Conservation (phyloP, 2,329 filamentous ascomycete genomes). For the Dactylellina cionopaga region DNA sequence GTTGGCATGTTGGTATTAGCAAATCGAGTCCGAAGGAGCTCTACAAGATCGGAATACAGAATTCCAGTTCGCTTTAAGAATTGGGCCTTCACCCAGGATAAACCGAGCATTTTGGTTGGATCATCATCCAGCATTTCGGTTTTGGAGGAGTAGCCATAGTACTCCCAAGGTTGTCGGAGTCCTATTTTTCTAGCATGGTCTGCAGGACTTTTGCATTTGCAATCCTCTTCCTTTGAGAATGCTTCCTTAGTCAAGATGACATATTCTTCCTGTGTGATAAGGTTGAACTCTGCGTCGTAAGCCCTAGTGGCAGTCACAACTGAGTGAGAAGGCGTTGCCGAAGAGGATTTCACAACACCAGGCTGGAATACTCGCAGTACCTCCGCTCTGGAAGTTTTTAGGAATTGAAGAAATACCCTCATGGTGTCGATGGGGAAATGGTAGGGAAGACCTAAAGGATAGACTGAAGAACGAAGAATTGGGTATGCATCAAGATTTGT, state of each 20-base stretch:
- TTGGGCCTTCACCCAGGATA: constrained; percentile 4
- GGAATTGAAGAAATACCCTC: constrained; percentile 3
- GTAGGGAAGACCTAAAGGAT: neutral
- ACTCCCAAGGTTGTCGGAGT: constrained; percentile 1
- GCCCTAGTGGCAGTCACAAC: neutral
- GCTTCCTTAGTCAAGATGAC: constrained; percentile 7
- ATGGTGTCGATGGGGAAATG: constrained; percentile 7
- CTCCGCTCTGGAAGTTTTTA: neutral
- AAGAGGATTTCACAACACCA: too few species aligned
- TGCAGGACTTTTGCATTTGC: neutral
- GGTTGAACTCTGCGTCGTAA: constrained; percentile 1
- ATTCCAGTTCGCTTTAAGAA: constrained; percentile 6
- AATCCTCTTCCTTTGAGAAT: neutral
- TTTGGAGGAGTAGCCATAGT: neutral
- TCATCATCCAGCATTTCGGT: constrained; percentile 1
- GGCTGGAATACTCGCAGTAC: neutral
- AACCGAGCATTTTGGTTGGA: neutral
- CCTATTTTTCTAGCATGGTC: neutral
- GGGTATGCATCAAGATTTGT: constrained; percentile 6
- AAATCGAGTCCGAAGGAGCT: neutral
- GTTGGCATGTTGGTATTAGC: constrained; percentile 4
- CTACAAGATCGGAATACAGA: constrained; percentile 1
- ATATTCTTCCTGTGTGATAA: constrained; percentile 3
- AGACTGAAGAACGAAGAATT: constrained; percentile 4
- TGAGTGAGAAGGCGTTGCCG: neutral